phyloP scores from a whole-genome alignment of 169 alveolate genomes.

The Cryptosporidium ubiquitum region DNA sequence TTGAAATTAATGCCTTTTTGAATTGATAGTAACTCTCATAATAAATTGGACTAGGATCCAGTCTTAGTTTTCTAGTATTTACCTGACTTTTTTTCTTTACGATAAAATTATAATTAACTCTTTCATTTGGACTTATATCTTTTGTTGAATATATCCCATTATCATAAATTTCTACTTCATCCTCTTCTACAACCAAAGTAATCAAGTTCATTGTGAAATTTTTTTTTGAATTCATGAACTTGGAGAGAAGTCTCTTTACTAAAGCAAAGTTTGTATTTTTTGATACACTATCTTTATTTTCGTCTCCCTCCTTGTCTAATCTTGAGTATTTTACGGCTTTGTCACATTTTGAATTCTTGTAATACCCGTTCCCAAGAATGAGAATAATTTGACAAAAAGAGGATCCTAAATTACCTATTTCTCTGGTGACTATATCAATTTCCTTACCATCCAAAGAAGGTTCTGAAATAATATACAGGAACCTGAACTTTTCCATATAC shows the following conservation, averaged over 20 bases:
- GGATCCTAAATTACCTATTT: conserved; percentile 23
- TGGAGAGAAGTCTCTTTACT: conserved; percentile 4
- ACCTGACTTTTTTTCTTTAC: conserved; percentile 22
- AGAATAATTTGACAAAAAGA: conserved; percentile 25
- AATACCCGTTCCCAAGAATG: conserved; percentile 38
- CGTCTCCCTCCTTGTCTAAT: conserved; percentile 1
- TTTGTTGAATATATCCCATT: conserved; percentile 3
- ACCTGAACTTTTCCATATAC: conserved; percentile 35
- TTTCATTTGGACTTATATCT: conserved; percentile 48
- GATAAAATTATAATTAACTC: conserved; percentile 65
- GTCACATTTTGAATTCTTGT: conserved; percentile 5
- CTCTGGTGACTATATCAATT: conserved; percentile 16
- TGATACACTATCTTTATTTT: not conserved
- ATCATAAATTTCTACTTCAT: conserved; percentile 17
- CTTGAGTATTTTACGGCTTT: conserved; percentile 24
- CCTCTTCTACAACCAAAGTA: conserved; percentile 9
- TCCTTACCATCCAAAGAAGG: conserved; percentile 15
- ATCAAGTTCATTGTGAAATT: conserved; percentile 6
- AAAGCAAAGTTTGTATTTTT: not conserved
- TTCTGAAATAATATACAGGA: conserved; percentile 25
- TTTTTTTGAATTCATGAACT: not conserved
- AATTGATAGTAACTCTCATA: conserved; percentile 40
- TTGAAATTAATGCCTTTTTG: conserved; percentile 29
- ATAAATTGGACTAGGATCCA: conserved; percentile 59
- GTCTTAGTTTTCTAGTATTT: conserved; percentile 9